Base-by-base conservation (phyloP, 306 rosid species). In the Cucurbita moschata region DNA sequence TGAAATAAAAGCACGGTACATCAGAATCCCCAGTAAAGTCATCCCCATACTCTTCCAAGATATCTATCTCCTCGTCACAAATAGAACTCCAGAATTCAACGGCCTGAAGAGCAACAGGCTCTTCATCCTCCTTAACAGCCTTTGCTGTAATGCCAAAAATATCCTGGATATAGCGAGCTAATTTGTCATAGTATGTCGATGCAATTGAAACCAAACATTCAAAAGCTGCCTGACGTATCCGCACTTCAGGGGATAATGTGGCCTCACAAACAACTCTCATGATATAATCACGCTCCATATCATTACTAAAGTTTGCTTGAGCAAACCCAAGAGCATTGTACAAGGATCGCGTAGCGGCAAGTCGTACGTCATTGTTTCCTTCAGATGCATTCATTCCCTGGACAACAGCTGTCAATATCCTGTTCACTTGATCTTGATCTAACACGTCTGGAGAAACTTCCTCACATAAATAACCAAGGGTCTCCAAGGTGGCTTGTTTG, bases 241-340 rank as follows among this genome's bases (percentile, higher is more conserved):
- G 89, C 83, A 85, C 75, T 64, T 92, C 96, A 0, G 97, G 88
- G 54, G 90, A 86, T 81, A 85, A 74, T 49, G 96, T 87, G 79
- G 91, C 83, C 86, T 92, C 97, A 73, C 93, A 92, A 70, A 92
- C 90, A 80, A 92, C 97, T 84, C 93, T 87, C 97, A 92, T 92
- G 72, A 92, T 92, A 78, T 89, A 92, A 55, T 89, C 94, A 11
- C 97, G 94, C 77, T 92, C 97, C 90, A 83, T 87, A 79, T 86
- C 91, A 77, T 87, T 92, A 85, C 84, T 82, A 77, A 92, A 92
- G 82, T 92, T 92, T 75, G 93, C 97, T 77, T 86, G 94, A 56
- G 94, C 90, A 79, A 92, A 89, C 35, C 90, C 94, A 75, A 92
- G 83, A 16, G 96, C 97, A 81, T 92, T 92, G 77, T 86, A 89